phyloP scores from a whole-genome alignment of 2,329 filamentous ascomycete genomes.

The Sporothrix pallida region DNA sequence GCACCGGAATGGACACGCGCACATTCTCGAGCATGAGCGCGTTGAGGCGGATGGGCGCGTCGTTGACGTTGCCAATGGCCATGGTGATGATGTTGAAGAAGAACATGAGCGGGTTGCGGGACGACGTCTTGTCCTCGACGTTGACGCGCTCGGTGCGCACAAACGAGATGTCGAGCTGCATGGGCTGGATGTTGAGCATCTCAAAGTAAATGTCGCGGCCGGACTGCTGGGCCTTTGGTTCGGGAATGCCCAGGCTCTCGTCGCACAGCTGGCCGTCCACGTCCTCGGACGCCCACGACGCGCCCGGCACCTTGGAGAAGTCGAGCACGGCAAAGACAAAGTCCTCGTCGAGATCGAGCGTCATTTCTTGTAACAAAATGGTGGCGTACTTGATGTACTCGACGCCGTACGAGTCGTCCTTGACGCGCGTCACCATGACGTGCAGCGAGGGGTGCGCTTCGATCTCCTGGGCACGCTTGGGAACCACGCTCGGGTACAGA shows the following conservation, averaged over 20 bases:
- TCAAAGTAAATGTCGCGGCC: conserved; percentile 98
- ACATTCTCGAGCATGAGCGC: conserved; percentile 95
- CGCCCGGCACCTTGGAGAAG: conserved; percentile 90
- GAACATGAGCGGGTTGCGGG: conserved; percentile 95
- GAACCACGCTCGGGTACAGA: conserved; percentile 95
- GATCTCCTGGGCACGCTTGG: conserved; percentile 94
- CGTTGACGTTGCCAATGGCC: conserved; percentile 99
- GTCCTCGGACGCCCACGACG: conserved; percentile 78
- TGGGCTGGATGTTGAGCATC: conserved; percentile 93
- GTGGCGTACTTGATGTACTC: conserved; percentile 99
- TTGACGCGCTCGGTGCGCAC: conserved; percentile 97
- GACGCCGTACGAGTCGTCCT: conserved; percentile 97
- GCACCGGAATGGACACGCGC: conserved; percentile 81
- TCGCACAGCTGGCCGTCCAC: conserved; percentile 88
- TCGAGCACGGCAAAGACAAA: conserved; percentile 97
- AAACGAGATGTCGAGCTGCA: conserved; percentile 96
- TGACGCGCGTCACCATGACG: conserved; percentile 88
- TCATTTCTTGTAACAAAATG: conserved; percentile 94
- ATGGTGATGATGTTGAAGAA: conserved; percentile 98
- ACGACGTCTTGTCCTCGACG: conserved; percentile 89
- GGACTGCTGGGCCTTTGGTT: conserved; percentile 81
- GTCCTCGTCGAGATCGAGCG: conserved; percentile 94
- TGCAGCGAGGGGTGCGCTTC: conserved; percentile 96
- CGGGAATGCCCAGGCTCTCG: conserved; percentile 86
- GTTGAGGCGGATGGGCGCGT: conserved; percentile 92